A percentile compares a stretch with the other conserved stretches of the same genome.
Evolutionary conservation across 441 rosid genomes (phyloP).

Genomic region (Euphorbia corollata): DNA sequence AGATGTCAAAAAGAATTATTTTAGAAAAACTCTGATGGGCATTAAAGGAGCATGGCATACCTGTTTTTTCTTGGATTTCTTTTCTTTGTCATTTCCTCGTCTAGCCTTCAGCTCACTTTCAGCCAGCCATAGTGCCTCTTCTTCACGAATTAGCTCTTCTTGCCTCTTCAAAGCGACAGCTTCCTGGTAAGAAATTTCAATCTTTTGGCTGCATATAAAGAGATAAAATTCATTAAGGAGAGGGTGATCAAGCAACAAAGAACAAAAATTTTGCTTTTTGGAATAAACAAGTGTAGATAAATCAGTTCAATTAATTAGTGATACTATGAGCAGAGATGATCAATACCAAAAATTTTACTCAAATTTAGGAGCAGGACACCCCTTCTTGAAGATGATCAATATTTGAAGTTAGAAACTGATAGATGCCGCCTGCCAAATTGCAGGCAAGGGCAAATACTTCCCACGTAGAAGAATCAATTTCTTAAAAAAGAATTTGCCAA

Average conservation of each 20-base stretch:
- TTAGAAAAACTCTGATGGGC: neutral
- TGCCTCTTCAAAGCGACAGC: slow-evolving; percentile 86
- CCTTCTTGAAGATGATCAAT: neutral
- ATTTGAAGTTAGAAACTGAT: neutral
- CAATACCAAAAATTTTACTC: neutral
- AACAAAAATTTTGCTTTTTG: neutral
- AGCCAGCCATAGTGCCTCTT: slow-evolving; percentile 80
- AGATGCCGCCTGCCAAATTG: neutral
- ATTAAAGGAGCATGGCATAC: slow-evolving; percentile 23
- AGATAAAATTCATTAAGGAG: slow-evolving; percentile 12
- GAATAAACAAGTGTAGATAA: neutral
- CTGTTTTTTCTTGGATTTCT: slow-evolving; percentile 90
- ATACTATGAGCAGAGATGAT: neutral
- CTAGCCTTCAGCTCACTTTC: slow-evolving; percentile 79
- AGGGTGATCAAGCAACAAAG: neutral
- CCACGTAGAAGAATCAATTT: neutral
- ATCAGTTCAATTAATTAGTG: neutral
- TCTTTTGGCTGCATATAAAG: slow-evolving; percentile 54
- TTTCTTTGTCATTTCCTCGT: slow-evolving; percentile 68
- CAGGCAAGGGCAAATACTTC: neutral
- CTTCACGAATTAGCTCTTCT: slow-evolving; percentile 93
- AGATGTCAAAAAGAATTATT: neutral
- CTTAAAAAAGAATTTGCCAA: neutral
- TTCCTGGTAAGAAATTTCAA: slow-evolving; percentile 88
- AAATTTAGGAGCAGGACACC: neutral